Base-by-base conservation (phyloP, 2,329 filamentous ascomycete genomes). In the Ophiostoma montium region DNA sequence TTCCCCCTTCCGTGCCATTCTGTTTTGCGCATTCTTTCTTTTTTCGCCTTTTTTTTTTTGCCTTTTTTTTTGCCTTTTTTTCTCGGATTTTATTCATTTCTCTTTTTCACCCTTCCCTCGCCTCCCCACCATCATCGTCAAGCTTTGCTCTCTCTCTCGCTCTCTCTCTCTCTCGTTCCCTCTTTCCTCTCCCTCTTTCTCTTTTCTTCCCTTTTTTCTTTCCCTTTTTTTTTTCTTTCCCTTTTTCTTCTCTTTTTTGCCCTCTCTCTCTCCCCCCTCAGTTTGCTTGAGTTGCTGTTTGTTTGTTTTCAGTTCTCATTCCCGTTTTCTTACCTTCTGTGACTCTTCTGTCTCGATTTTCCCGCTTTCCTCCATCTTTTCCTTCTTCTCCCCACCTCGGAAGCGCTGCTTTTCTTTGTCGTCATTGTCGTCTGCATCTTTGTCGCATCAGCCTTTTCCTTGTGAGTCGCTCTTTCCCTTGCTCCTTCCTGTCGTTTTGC, bases 61-160 rank as follows among this genome's bases (percentile, higher is more conserved):
- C 39, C 27, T 50, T 49, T 31, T 50, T 46, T 32, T 39, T 15
- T 21, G 11, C 13, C 19, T 41, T 30, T 42, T 50, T 36, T 35
- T 32, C 41, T 54, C 30, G 50, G 47, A 47, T 35, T 53, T 51
- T 47, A 44, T 32, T n/a, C 30, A 46, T 46, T 32, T 39, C 19
- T 21, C n/a, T 18, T 30, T 41, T 30, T 42, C 35, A 16, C 23
- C 36, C 46, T 35, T 46, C 18, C 19, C 10, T 30, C 47, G n/a
- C 27, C 41, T 44, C 16, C 35, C 41, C 27, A 31, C 32, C 27
- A 16, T 48, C 35, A 27, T 43, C 47, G 32, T 38, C 47, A 43
- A 41, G 36, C 39, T 42, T 31, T 42, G 36, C 46, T 27, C 19
- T 41, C 27, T 39, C 32, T 13, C 16, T n/a, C 23, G 30, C 38